These are phyloP conservation scores for Curvularia sp. DNA, from an alignment of 2,329 filamentous ascomycete species.

Conservation along the genomic window DNA sequence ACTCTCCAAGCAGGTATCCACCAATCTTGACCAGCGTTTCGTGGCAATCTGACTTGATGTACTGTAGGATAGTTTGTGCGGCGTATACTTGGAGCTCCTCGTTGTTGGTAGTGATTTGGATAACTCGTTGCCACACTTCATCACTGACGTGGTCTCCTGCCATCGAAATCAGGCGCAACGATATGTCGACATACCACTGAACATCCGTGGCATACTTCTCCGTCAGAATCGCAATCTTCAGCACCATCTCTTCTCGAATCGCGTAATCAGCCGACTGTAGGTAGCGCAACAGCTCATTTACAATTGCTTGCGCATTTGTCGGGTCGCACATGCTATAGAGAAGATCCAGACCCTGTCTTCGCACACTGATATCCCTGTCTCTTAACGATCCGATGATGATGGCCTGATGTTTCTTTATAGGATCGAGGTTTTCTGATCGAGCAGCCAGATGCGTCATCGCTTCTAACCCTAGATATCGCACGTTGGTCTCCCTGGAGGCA, in stretches of 20 bases:
- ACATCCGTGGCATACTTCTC: slow-evolving; percentile 99
- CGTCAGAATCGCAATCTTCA: slow-evolving; percentile 97
- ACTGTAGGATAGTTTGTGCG: slow-evolving; percentile 89
- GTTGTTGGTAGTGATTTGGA: slow-evolving; percentile 99
- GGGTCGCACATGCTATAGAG: slow-evolving; percentile 99
- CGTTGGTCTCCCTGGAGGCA: slow-evolving; percentile 94
- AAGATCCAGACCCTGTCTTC: slow-evolving; percentile 91
- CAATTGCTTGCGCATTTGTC: slow-evolving; percentile 91
- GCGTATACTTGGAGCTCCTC: slow-evolving; percentile 97
- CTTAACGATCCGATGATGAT: slow-evolving; percentile 94
- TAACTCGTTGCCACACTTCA: slow-evolving; percentile 98
- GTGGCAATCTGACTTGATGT: slow-evolving; percentile 94
- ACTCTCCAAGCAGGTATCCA: slow-evolving; percentile 93
- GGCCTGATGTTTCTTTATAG: slow-evolving; percentile 97
- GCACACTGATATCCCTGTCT: slow-evolving; percentile 95
- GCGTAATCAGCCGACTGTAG: slow-evolving; percentile 96
- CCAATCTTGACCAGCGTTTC: slow-evolving; percentile 98
- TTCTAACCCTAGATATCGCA: slow-evolving; percentile 92
- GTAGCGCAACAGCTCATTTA: slow-evolving; percentile 91
- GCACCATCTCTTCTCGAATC: slow-evolving; percentile 97
- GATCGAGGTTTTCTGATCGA: slow-evolving; percentile 89
- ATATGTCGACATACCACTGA: slow-evolving; percentile 99
- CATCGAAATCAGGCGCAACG: slow-evolving; percentile 90
- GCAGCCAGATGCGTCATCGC: slow-evolving; percentile 98
- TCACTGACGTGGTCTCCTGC: slow-evolving; percentile 98